Evolutionary conservation across 768 basidiomycete genomes (phyloP).

Genomic region (Guyanaporus albipodus): DNA sequence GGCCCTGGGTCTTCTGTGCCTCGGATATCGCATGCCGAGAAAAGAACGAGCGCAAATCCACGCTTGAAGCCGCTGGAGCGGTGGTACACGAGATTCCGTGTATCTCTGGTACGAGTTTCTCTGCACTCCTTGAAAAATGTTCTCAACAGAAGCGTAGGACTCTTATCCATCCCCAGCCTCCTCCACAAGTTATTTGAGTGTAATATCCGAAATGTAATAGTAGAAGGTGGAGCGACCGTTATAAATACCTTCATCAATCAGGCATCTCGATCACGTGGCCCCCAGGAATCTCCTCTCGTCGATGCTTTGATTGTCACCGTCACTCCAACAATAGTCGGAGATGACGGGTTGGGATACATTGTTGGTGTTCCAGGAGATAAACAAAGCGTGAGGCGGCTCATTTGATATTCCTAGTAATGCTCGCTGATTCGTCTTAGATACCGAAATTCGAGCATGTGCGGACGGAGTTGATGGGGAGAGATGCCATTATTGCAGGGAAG

Average conservation of each 20-base stretch:
- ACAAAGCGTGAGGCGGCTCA: conserved; percentile 15
- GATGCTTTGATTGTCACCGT: conserved; percentile 82
- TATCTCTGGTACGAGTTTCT: conserved; percentile 33
- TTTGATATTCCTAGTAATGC: not conserved
- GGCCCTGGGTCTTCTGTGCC: conserved; percentile 71
- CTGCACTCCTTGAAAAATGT: not conserved
- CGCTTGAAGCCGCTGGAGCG: conserved; percentile 65
- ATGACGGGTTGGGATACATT: conserved; percentile 59
- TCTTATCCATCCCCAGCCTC: conserved; percentile 44
- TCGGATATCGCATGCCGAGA: conserved; percentile 8
- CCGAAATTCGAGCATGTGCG: conserved; percentile 28
- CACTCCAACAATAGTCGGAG: conserved; percentile 81
- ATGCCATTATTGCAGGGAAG: conserved; percentile 29
- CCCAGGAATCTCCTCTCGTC: conserved; percentile 36
- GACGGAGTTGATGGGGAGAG: conserved; percentile 31
- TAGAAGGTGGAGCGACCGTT: conserved; percentile 88
- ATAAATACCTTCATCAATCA: conserved; percentile 50
- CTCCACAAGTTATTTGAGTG: conserved; percentile 49
- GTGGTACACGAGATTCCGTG: conserved; percentile 50
- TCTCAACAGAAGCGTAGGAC: conserved; percentile 23
- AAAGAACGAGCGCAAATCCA: conserved; percentile 34
- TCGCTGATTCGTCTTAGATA: conserved; percentile 10
- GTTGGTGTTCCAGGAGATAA: conserved; percentile 13
- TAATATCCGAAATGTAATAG: conserved; percentile 81
- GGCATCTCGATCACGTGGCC: conserved; percentile 4